Evolutionary conservation across 73 alveolate species (phyloP).

Genomic region (Paramecium octaurelia): DNA sequence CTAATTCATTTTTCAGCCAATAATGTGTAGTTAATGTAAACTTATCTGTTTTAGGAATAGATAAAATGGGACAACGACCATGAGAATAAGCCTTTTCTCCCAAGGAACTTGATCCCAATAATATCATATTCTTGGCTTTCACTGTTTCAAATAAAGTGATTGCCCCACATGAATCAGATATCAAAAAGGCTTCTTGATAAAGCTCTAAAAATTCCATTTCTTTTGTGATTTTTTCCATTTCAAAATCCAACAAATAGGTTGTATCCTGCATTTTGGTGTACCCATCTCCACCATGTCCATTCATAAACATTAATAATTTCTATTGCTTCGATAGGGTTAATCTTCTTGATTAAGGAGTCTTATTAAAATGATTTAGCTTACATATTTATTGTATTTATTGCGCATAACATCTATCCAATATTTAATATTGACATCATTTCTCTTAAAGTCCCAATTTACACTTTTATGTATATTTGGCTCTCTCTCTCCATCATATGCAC

Average conservation of each 20-base stretch:
- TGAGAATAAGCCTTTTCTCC: background rate
- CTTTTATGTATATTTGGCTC: slow-evolving; percentile 50
- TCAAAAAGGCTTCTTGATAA: slow-evolving; percentile 35
- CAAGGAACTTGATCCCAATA: slow-evolving; percentile 21
- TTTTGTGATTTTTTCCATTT: slow-evolving; percentile 20
- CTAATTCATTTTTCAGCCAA: background rate
- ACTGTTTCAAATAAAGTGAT: slow-evolving; percentile 49
- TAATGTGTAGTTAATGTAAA: background rate
- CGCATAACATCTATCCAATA: slow-evolving; percentile 46
- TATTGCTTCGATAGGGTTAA: background rate
- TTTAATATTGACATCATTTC: slow-evolving; percentile 54
- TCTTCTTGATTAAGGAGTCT: slow-evolving; percentile 63
- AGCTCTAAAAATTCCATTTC: slow-evolving; percentile 30
- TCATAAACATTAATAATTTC: background rate
- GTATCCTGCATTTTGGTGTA: slow-evolving; percentile 60
- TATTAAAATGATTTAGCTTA: background rate
- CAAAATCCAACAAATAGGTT: slow-evolving; percentile 43
- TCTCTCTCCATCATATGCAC: slow-evolving; percentile 38
- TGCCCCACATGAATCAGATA: slow-evolving; percentile 58
- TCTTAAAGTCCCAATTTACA: slow-evolving; percentile 31
- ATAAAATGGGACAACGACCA: background rate
- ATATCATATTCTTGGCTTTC: background rate
- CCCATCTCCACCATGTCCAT: slow-evolving; percentile 64
- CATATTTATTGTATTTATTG: slow-evolving; percentile 48
- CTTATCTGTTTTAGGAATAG: slow-evolving; percentile 29